phyloP scores from a whole-genome alignment of 2,329 filamentous ascomycete species.

The Atkinsonella texensis region DNA sequence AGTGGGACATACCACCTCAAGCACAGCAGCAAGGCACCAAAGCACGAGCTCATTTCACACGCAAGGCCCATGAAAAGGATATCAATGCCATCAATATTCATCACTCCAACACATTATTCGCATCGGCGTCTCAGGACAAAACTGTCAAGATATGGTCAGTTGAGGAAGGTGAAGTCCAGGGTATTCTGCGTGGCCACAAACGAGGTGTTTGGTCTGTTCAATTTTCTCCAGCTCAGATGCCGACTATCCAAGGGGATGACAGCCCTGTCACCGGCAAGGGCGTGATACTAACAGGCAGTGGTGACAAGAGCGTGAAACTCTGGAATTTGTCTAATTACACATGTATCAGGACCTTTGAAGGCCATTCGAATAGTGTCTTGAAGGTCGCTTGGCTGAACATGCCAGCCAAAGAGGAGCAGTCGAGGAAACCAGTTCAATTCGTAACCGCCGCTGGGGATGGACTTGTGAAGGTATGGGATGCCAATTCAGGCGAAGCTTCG shows the following conservation, averaged over 20 bases:
- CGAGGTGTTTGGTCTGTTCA: constrained; percentile 92
- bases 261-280: constrained; percentile 66
- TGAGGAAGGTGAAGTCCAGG: constrained; percentile 79
- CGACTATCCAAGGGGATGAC: constrained; percentile 59
- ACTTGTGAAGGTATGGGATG: constrained; percentile 93
- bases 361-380: constrained; percentile 88
- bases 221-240: constrained; percentile 72
- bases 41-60: constrained; percentile 64
- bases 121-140: constrained; percentile 91
- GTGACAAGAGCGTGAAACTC: constrained; percentile 90
- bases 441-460: constrained; percentile 88
- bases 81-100: constrained; percentile 91
- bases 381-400: constrained; percentile 79
- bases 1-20: constrained; percentile 67
- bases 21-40: constrained; percentile 30
- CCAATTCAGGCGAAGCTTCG: constrained; percentile 69
- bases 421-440: constrained; percentile 54
- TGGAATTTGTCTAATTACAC: constrained; percentile 91
- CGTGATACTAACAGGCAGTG: constrained; percentile 77
- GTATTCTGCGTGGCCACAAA: constrained; percentile 83
- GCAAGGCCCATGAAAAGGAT: constrained; percentile 96
- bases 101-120: constrained; percentile 65
- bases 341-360: constrained; percentile 88
- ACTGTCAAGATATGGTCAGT: constrained; percentile 95
- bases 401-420: constrained; percentile 34